Conservation (phyloP, 75 land plant species). For the Sequoia sempervirens region DNA sequence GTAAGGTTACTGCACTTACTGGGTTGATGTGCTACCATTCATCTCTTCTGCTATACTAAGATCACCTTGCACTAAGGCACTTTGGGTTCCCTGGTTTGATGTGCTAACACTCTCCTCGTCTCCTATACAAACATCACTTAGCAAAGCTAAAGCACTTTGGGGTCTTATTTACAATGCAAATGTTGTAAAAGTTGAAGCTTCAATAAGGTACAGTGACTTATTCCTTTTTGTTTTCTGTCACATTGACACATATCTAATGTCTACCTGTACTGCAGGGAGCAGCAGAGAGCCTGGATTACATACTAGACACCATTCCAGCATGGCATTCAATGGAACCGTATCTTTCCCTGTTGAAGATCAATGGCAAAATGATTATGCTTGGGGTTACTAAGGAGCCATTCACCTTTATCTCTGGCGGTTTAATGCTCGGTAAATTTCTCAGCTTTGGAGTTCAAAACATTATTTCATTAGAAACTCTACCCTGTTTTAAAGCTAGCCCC, state of each 20-base stretch:
- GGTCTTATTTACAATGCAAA: neutral
- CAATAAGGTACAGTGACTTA: neutral
- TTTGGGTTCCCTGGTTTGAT: neutral
- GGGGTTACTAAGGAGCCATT: conserved; percentile 61
- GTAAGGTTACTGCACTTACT: too few relatives aligned
- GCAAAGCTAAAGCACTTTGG: neutral
- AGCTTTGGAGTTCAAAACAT: too few relatives aligned
- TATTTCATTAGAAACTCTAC: too few relatives aligned
- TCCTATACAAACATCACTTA: neutral
- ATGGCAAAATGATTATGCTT: conserved; percentile 61
- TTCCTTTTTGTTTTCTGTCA: neutral
- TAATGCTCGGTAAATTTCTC: conserved; percentile 52
- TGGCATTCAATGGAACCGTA: conserved; percentile 29
- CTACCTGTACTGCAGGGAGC: conserved; percentile 26
- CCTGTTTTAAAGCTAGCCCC: too few relatives aligned
- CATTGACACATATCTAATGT: neutral
- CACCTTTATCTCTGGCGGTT: conserved; percentile 49
- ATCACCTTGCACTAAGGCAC: too few relatives aligned
- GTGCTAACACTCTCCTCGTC: neutral
- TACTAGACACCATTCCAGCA: conserved; percentile 73
- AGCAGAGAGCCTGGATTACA: conserved; percentile 47
- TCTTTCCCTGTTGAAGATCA: conserved; percentile 18
- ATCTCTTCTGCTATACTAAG: too few relatives aligned
- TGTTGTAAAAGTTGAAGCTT: neutral
- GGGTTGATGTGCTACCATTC: too few relatives aligned